Percentiles rank a stretch among this genome's conserved stretches.
Evolutionary conservation across 495 filamentous ascomycete species (phyloP).

Genomic region (Penicillium verhagenii): DNA sequence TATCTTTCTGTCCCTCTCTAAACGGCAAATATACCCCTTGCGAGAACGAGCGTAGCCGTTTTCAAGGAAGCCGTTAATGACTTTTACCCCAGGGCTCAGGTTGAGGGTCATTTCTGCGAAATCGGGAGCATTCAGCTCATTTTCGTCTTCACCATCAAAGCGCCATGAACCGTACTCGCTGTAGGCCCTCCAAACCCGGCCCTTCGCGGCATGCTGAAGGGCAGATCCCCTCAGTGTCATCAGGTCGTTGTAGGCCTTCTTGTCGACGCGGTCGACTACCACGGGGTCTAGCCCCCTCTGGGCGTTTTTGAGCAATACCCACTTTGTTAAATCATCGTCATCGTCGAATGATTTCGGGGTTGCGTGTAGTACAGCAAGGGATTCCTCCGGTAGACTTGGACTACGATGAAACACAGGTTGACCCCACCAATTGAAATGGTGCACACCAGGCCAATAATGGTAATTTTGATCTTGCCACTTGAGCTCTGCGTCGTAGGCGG

Average conservation of each 20-base stretch:
- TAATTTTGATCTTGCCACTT: neutral
- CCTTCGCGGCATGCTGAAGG: conserved; percentile 16
- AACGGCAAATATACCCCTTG: too few species aligned
- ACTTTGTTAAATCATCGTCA: too few species aligned
- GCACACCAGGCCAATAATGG: conserved; percentile 3
- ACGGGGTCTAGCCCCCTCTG: too few species aligned
- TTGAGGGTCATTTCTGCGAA: neutral
- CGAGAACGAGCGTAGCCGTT: too few species aligned
- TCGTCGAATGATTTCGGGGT: too few species aligned
- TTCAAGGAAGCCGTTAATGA: neutral
- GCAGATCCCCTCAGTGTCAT: conserved; percentile 10
- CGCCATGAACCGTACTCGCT: conserved; percentile 27
- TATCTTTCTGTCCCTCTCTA: too few species aligned
- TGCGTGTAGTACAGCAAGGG: conserved; percentile 27
- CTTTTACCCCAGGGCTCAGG: neutral
- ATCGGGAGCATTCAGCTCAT: neutral
- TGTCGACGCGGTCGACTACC: too few species aligned
- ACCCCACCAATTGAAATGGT: conserved; percentile 40
- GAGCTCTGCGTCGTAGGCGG: neutral
- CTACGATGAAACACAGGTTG: conserved; percentile 16
- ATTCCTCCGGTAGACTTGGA: conserved; percentile 29
- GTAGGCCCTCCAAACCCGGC: conserved; percentile 26
- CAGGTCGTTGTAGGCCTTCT: too few species aligned
- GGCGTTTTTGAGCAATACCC: too few species aligned
- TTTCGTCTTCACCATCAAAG: conserved; percentile 18